Conservation (phyloP, 139 green algal genomes). For the Diplosphaera chodatii region DNA sequence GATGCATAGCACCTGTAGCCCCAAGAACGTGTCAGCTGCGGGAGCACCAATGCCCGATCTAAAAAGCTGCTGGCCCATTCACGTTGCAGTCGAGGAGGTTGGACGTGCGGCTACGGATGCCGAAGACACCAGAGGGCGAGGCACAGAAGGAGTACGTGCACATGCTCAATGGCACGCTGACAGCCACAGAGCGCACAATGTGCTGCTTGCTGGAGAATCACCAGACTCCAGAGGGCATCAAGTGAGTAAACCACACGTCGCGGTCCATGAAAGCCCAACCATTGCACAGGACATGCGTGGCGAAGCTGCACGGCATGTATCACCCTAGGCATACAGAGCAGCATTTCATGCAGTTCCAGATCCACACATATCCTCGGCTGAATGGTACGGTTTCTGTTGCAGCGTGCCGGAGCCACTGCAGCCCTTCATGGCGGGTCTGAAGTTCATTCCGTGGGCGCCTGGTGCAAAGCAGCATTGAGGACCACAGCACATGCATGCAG, state of each 20-base stretch:
- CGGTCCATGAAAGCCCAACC: no score
- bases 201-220: conserved; percentile 99
- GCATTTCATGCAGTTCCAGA: no score
- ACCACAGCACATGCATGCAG: no score
- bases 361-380: no score
- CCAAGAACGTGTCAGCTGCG: no score
- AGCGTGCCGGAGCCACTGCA: conserved; percentile 63
- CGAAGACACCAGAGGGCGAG: conserved; percentile 53
- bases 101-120: conserved; percentile 67
- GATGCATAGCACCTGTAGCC: no score
- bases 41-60: no score
- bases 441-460: conserved; percentile 85
- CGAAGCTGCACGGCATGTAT: no score
- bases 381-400: neutral
- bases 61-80: no score
- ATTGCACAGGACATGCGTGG: no score
- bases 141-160: conserved; percentile 89
- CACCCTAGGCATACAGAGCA: no score
- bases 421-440: conserved; percentile 85
- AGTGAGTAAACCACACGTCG: no score
- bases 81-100: conserved; percentile 68
- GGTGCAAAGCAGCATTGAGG: neutral
- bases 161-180: conserved; percentile 96
- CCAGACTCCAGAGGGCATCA: conserved; percentile 78
- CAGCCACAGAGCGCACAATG: conserved; percentile 92